phyloP scores from a whole-genome alignment of 331 rosid species.

The Spiraea crenata region DNA sequence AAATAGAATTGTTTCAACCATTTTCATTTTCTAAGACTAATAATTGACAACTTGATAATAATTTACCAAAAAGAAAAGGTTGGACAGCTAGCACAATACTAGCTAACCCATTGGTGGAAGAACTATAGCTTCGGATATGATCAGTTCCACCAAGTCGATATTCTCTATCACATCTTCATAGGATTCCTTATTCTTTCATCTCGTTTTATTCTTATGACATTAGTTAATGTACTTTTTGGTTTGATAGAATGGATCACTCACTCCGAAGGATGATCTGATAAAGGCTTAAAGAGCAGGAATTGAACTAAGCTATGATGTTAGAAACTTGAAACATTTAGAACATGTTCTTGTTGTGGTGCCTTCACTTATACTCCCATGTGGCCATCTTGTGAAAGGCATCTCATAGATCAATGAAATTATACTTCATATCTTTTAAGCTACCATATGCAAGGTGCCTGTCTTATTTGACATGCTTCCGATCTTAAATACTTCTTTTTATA shows the following conservation, averaged over 20 bases:
- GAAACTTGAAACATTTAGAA: conserved; percentile 14
- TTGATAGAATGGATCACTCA: conserved; percentile 23
- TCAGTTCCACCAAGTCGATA: background rate
- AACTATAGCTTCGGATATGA: background rate
- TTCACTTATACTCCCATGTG: conserved; percentile 32
- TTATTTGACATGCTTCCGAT: too few species aligned
- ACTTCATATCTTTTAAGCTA: too few species aligned
- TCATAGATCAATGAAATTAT: conserved; percentile 19
- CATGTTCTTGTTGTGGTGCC: conserved; percentile 24
- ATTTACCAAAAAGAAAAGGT: background rate
- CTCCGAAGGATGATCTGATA: background rate
- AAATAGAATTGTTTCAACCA: too few species aligned
- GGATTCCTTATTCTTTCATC: background rate
- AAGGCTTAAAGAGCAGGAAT: conserved; percentile 16
- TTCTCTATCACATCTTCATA: background rate
- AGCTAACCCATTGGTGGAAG: background rate
- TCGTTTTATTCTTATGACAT: background rate
- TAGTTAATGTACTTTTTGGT: conserved; percentile 16
- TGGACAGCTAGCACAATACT: background rate
- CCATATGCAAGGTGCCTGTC: too few species aligned
- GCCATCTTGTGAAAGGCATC: conserved; percentile 29
- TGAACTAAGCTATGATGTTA: conserved; percentile 26
- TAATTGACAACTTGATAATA: background rate
- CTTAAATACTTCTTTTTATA: too few species aligned
- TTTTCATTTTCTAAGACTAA: background rate